Evolutionary conservation across 2,329 filamentous ascomycete genomes (phyloP).

Genomic region (Cephalotrichum gorgonifer): DNA sequence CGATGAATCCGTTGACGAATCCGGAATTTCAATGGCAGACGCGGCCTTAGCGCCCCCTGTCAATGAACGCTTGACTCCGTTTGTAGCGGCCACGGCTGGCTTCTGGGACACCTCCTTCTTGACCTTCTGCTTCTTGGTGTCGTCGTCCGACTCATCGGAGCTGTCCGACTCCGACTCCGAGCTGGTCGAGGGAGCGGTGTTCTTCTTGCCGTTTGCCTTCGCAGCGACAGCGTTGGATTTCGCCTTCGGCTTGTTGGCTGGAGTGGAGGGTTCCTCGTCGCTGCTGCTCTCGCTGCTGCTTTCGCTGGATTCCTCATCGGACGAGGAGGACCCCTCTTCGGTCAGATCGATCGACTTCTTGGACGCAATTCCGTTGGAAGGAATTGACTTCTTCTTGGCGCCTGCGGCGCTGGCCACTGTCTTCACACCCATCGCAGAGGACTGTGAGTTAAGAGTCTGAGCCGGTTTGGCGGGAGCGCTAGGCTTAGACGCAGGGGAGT

Average conservation of each 20-base stretch:
- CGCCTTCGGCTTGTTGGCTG: neutral
- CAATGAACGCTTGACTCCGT: neutral
- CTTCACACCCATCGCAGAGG: neutral
- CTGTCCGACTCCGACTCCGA: neutral
- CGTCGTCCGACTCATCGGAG: slow-evolving; percentile 2
- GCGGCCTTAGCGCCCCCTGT: neutral
- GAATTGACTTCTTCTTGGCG: neutral
- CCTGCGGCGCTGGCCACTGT: neutral
- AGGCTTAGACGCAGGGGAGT: neutral
- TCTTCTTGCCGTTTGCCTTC: neutral
- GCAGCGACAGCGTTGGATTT: neutral
- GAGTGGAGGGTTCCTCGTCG: neutral
- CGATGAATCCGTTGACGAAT: neutral
- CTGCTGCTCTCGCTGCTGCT: slow-evolving; percentile 1
- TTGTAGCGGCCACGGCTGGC: neutral
- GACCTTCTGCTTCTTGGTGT: neutral
- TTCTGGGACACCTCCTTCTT: neutral
- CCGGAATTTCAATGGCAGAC: neutral
- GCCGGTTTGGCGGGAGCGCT: neutral
- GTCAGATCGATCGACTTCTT: neutral
- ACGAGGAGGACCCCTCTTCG: neutral
- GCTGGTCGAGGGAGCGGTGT: neutral
- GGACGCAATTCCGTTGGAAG: neutral
- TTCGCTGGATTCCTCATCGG: neutral
- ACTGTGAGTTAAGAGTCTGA: neutral